Evolutionary conservation across 805 yeast species (phyloP), one percentile per base, ranked within the genome.

Genomic region (Nakazawaea ernobii): DNA sequence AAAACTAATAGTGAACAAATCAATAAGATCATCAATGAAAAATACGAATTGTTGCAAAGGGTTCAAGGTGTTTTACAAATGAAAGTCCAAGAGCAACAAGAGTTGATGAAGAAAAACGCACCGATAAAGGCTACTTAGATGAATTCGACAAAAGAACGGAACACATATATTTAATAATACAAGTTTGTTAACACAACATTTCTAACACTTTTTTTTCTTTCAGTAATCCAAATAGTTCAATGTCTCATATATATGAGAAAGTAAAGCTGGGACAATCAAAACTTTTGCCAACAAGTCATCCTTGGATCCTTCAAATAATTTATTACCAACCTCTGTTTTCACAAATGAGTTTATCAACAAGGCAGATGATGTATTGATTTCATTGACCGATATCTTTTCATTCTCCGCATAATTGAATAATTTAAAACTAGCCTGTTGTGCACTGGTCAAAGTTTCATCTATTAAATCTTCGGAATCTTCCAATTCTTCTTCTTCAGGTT

Each of bases 21-120:
- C 53, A 82, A 82, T 53, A 79, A 75, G 27, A 82, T 94, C 26
- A 82, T 92, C 49, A 79, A 79, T 48, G 90, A 84, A 59, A 92
- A 91, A 66, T 70, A 81, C 46, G 79, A 79, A 35, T 69, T 80
- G 35, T 63, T 86, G 53, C 78, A 80, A 54, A 76, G 77, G 43
- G 75, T 87, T 30, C 88, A 85, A 55, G 63, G 69, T 55, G 73
- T 77, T 15, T 68, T 82, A 54, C 74, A 84, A 58, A 64, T 67
- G 44, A 79, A 77, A 59, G 67, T 80, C 50, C 65, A 70, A 38
- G 74, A 75, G 50, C 71, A 69, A 59, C 76, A 69, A 57, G 63
- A 65, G 54, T 49, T 17, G 33, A 46, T 39, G 35, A 39, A 39
- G 35, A 33, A 39, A 32, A 11, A 20, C 5, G 40, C 30, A 17